Conservation (phyloP, 2,329 filamentous ascomycete genomes). For the Curvularia lunata region DNA sequence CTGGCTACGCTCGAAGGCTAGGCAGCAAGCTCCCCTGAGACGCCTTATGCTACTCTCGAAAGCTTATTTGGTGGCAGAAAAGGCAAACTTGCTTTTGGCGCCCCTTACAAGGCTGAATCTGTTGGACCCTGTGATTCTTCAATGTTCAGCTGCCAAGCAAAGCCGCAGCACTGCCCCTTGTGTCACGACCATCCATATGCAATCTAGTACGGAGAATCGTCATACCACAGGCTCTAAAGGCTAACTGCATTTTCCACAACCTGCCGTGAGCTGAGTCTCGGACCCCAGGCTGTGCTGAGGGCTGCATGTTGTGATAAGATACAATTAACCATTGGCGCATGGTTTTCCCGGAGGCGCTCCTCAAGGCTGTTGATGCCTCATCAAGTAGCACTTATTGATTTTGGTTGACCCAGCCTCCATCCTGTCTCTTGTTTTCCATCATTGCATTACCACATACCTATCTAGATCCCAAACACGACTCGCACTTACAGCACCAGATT, state of each 20-base stretch:
- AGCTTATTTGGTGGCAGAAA: not conserved
- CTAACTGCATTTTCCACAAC: not conserved
- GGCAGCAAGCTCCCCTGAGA: not conserved
- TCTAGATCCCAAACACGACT: not conserved
- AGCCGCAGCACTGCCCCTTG: conserved; percentile 5
- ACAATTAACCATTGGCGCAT: not conserved
- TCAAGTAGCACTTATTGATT: not conserved
- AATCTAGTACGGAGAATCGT: not conserved
- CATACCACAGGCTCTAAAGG: not conserved
- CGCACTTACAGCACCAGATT: not conserved
- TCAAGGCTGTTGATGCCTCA: not conserved
- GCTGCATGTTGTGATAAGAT: not conserved
- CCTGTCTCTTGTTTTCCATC: not conserved
- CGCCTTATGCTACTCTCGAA: not conserved
- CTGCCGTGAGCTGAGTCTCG: not conserved
- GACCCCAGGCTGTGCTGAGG: not conserved
- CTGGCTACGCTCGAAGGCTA: conserved; percentile 9
- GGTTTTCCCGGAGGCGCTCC: not conserved
- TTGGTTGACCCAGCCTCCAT: not conserved
- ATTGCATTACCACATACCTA: not conserved
- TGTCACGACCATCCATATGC: not conserved
- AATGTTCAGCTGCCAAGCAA: conserved; percentile 15
- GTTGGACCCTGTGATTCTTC: not conserved
- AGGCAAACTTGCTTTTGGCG: not conserved
- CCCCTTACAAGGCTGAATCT: not conserved